Conservation (phyloP, 2,329 filamentous ascomycete genomes). For the Chrysosphaeria jannelii region DNA sequence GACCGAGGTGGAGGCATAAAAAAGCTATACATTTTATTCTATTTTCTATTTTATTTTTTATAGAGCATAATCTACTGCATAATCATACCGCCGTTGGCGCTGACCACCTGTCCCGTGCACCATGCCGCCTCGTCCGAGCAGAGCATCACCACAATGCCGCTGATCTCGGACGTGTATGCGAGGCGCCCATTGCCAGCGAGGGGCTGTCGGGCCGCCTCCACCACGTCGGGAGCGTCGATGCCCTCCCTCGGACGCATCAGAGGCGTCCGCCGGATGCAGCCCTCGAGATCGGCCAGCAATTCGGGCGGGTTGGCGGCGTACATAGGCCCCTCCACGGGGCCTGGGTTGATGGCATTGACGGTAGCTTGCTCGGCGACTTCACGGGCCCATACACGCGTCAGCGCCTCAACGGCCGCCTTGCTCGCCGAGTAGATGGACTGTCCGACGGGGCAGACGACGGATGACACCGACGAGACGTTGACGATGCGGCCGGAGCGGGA, state of each 20-base stretch:
- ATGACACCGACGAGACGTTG: slow-evolving; percentile 23
- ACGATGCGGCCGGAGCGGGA: slow-evolving; percentile 27
- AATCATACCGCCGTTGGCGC: slow-evolving; percentile 48
- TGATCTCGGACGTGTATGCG: slow-evolving; percentile 40
- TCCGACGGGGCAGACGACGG: slow-evolving; percentile 20
- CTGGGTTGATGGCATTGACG: slow-evolving; percentile 26
- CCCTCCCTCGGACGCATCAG: slow-evolving; percentile 27
- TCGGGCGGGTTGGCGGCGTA: slow-evolving; percentile 14
- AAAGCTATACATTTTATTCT: too few species aligned
- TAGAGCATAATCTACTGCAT: too few species aligned
- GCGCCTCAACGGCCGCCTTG: slow-evolving; percentile 26
- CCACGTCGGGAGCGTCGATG: slow-evolving; percentile 28
- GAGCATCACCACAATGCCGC: slow-evolving; percentile 47
- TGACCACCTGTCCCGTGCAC: slow-evolving; percentile 54
- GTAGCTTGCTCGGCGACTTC: slow-evolving; percentile 22
- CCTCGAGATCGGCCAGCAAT: slow-evolving; percentile 13
- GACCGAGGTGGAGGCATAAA: slow-evolving; percentile 24
- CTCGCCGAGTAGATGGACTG: slow-evolving; percentile 25
- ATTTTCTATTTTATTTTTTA: neutral
- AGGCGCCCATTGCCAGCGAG: slow-evolving; percentile 21
- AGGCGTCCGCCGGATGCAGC: slow-evolving; percentile 22
- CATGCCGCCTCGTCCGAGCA: slow-evolving; percentile 41
- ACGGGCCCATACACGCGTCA: slow-evolving; percentile 26
- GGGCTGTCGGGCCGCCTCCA: slow-evolving; percentile 16
- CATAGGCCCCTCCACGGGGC: slow-evolving; percentile 22